phyloP scores from a whole-genome alignment of 1,284 basidiomycete species.

The Clitocybe nebularis region DNA sequence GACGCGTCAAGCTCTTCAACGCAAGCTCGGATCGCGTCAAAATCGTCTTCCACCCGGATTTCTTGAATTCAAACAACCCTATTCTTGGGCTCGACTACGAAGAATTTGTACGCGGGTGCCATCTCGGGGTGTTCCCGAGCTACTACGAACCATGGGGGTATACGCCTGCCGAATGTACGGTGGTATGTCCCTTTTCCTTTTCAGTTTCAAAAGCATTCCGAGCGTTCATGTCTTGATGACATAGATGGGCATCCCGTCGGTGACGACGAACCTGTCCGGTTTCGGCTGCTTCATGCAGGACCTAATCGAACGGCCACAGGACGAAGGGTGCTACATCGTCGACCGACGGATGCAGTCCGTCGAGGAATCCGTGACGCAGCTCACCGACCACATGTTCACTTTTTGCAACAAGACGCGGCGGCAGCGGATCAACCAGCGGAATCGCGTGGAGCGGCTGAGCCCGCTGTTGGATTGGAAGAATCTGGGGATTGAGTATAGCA shows the following conservation, averaged over 20 bases:
- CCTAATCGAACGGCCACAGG: conserved; percentile 86
- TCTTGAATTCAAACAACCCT: conserved; percentile 96
- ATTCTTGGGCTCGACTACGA: conserved; percentile 97
- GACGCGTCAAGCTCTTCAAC: conserved; percentile 93
- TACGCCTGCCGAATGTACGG: conserved; percentile 82
- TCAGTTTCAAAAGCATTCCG: conserved; percentile 10
- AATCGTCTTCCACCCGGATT: conserved; percentile 98
- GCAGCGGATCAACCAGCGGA: conserved; percentile 97
- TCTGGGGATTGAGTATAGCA: conserved; percentile 94
- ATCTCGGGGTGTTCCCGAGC: conserved; percentile 96
- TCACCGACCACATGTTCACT: conserved; percentile 70
- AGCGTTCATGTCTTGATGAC: too few species aligned
- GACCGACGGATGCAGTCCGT: conserved; percentile 88
- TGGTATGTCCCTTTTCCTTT: conserved; percentile 36
- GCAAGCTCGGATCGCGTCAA: conserved; percentile 77
- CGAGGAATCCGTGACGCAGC: conserved; percentile 85
- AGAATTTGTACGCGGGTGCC: conserved; percentile 97
- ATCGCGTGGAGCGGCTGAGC: conserved; percentile 90
- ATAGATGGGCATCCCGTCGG: conserved; percentile 97
- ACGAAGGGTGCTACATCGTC: conserved; percentile 93
- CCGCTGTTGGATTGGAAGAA: conserved; percentile 98
- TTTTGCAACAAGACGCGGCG: conserved; percentile 90
- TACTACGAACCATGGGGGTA: conserved; percentile 96
- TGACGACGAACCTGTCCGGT: conserved; percentile 96
- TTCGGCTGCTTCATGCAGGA: conserved; percentile 99